Base-by-base conservation (phyloP, 345 rosid species). In the Aegle marmelos region DNA sequence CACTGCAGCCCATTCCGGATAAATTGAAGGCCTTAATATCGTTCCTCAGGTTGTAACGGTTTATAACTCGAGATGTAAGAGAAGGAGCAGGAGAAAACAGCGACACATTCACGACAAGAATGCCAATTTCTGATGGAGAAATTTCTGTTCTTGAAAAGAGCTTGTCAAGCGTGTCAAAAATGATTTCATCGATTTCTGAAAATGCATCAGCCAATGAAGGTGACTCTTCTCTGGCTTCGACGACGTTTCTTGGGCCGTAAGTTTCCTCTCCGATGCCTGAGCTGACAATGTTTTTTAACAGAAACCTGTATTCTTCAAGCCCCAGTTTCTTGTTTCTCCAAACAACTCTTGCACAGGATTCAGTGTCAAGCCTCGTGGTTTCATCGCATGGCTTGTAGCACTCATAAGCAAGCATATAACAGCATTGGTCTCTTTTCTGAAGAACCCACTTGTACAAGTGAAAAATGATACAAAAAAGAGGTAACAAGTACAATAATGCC, bases 211-310 rank as follows among this genome's bases (percentile, higher is more conserved):
- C 48, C 1, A 88, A 78, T 3, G 88, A 48, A 8, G 92, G 85
- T 30, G 80, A 37, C 54, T 82, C 88, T 82, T 87, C 94, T 68
- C 89, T 80, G 25, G 91, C 92, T 50, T 73, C 88, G 2, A 92
- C 66, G 16, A 92, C 85, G 69, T 80, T 81, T 76, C 24, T 85
- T 1, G 98, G 94, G n/a, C 86, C 88, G 39, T 86, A 94, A 8
- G 94, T 85, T 81, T 87, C 82, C 28, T 94, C 94, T 21, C 97
- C 96, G 2, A 94, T 82, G 25, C 98, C 98, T 0, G 96, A 91
- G 75, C 70, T 87, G 57, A 73, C 87, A 67, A 94, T 85, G 8
- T 92, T 90, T 70, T 85, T 82, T 4, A 90, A 80, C 24, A 94
- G 86, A 76, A 94, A 94, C 81, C 88, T 81, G 86, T 79, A 87